Conservation (phyloP, 2,329 filamentous ascomycete genomes). For the Paecilomyces variotii region DNA sequence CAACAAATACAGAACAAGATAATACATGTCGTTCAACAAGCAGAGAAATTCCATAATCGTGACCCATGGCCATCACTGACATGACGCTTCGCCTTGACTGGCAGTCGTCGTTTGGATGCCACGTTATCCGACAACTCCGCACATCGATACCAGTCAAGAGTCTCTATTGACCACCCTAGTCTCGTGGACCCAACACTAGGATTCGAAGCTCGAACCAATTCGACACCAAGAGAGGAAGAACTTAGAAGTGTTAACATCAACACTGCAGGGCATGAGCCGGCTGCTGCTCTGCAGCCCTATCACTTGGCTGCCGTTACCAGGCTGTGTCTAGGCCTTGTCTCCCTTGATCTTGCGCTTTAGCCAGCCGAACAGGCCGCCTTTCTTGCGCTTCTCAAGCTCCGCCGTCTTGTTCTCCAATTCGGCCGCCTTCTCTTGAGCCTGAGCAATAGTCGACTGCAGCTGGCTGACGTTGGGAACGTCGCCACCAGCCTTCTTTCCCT, state of each 20-base stretch:
- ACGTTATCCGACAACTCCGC: background rate
- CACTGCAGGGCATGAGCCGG: background rate
- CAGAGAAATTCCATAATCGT: background rate
- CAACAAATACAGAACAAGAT: background rate
- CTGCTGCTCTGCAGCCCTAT: background rate
- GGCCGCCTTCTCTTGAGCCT: background rate
- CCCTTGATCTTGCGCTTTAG: slow-evolving; percentile 9
- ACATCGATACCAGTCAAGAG: background rate
- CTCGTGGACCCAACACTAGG: background rate
- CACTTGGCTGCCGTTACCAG: background rate
- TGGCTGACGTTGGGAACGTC: background rate
- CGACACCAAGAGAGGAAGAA: background rate
- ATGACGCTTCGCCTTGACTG: background rate
- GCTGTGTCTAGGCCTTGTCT: slow-evolving; percentile 4
- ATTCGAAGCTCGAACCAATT: background rate
- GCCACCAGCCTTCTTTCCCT: background rate
- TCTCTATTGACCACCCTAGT: background rate
- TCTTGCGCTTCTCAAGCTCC: background rate
- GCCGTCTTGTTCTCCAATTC: slow-evolving; percentile 1
- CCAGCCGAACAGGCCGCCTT: slow-evolving; percentile 8
- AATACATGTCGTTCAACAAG: background rate
- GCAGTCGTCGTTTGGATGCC: background rate
- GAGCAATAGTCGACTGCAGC: background rate
- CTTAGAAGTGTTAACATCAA: background rate
- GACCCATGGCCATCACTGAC: background rate